These are phyloP conservation scores for Epithele typhae DNA, from an alignment of 768 basidiomycete genomes.

Conservation along the genomic window DNA sequence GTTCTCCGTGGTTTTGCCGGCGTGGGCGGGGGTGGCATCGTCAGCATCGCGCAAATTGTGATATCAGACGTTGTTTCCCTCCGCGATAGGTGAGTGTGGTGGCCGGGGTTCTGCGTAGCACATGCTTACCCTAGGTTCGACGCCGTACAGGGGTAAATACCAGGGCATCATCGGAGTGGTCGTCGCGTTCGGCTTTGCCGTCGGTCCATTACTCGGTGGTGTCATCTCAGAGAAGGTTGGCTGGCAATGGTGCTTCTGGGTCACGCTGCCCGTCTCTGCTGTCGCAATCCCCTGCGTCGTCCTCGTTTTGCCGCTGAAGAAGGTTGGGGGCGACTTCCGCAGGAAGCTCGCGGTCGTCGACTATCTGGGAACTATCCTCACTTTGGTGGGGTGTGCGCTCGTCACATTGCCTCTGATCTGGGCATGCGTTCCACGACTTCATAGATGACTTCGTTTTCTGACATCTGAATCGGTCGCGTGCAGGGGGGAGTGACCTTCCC, in stretches of 20 bases:
- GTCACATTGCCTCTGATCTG: slow-evolving; percentile 71
- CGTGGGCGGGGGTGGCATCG: slow-evolving; percentile 66
- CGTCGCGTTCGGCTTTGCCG: slow-evolving; percentile 55
- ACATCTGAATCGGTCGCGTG: too few relatives aligned
- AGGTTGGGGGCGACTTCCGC: slow-evolving; percentile 56
- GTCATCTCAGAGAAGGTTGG: slow-evolving; percentile 54
- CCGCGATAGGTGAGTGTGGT: slow-evolving; percentile 46
- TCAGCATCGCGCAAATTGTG: slow-evolving; percentile 67
- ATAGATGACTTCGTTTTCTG: too few relatives aligned
- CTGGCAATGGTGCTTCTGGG: slow-evolving; percentile 80
- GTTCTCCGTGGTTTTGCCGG: slow-evolving; percentile 66
- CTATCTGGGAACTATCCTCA: slow-evolving; percentile 55
- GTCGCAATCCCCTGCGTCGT: slow-evolving; percentile 50
- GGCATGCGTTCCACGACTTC: slow-evolving; percentile 31
- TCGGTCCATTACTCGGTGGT: slow-evolving; percentile 69
- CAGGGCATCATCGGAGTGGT: slow-evolving; percentile 68
- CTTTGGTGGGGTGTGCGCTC: slow-evolving; percentile 56
- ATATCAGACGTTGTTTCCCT: slow-evolving; percentile 71
- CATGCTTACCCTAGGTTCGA: neutral
- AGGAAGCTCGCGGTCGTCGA: slow-evolving; percentile 66
- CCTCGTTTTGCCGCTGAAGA: slow-evolving; percentile 65
- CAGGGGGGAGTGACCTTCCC: slow-evolving; percentile 72
- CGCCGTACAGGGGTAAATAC: slow-evolving; percentile 57
- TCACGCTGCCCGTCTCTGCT: slow-evolving; percentile 58
- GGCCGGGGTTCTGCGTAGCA: neutral